phyloP scores from a whole-genome alignment of 2,329 filamentous ascomycete species.

The Amauroascus niger region DNA sequence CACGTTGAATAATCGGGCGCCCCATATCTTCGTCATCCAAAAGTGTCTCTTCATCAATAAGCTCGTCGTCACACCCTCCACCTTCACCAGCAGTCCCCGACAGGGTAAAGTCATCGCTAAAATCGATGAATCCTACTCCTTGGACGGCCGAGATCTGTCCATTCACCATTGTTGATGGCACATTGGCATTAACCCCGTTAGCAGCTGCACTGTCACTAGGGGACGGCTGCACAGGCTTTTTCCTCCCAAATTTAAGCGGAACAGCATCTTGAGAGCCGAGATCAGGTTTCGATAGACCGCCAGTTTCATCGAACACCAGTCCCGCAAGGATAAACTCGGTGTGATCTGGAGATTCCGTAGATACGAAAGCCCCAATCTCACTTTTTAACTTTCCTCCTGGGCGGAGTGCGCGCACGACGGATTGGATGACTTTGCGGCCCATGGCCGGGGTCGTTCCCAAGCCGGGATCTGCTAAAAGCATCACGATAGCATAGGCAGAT shows the following conservation, averaged over 20 bases:
- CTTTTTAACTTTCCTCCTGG: conserved; percentile 54
- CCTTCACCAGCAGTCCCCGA: conserved; percentile 42
- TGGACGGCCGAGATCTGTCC: not conserved
- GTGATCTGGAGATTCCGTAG: conserved; percentile 40
- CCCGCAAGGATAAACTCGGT: conserved; percentile 81
- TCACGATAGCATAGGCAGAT: conserved; percentile 70
- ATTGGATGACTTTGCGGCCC: conserved; percentile 55
- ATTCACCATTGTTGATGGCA: conserved; percentile 37
- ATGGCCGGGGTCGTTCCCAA: conserved; percentile 48
- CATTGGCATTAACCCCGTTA: conserved; percentile 31
- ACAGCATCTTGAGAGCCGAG: conserved; percentile 49
- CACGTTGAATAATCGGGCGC: conserved; percentile 69
- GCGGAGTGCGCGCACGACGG: conserved; percentile 61
- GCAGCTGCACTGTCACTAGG: conserved; percentile 20
- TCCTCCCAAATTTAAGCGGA: conserved; percentile 55
- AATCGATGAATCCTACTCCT: conserved; percentile 56
- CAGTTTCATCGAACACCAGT: conserved; percentile 49
- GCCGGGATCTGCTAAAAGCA: conserved; percentile 72
- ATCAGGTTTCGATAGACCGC: conserved; percentile 66
- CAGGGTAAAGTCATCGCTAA: conserved; percentile 54
- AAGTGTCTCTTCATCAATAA: conserved; percentile 84
- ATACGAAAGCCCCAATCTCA: conserved; percentile 13
- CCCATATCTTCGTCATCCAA: conserved; percentile 77
- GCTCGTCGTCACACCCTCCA: conserved; percentile 61
- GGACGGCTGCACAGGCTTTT: conserved; percentile 36